A percentile compares a stretch with the other conserved stretches of the same genome.
phyloP scores from a whole-genome alignment of 352 stramenopile genomes.

The Nothophytophthora sp. region DNA sequence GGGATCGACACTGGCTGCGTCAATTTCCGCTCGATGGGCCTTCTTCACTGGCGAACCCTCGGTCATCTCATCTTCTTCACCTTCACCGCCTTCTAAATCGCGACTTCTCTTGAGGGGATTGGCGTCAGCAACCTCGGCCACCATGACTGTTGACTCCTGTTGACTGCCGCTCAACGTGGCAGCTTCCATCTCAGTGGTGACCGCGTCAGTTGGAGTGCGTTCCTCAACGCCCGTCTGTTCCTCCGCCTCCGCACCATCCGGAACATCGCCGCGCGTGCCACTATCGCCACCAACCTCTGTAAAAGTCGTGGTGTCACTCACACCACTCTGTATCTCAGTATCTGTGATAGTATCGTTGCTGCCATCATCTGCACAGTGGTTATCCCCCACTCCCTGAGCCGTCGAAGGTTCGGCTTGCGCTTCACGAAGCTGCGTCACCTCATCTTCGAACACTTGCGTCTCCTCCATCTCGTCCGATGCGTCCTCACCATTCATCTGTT shows the following conservation, averaged over 20 bases:
- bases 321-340: background rate
- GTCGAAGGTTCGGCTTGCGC: constrained; percentile 4
- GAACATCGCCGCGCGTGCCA: background rate
- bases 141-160: background rate
- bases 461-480: constrained; percentile 16
- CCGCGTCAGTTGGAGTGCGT: constrained; percentile 2
- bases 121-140: background rate
- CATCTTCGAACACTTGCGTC: constrained; percentile 25
- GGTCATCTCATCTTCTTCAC: constrained; percentile 11
- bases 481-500: constrained; percentile 8
- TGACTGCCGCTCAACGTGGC: constrained; percentile 11
- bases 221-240: background rate
- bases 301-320: no score
- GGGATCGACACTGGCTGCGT: constrained; percentile 1
- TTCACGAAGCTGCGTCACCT: background rate
- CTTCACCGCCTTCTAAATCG: background rate
- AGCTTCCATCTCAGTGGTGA: constrained; percentile 10
- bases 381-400: constrained; percentile 4
- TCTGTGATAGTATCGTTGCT: background rate
- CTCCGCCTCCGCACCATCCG: constrained; percentile 1
- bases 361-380: constrained; percentile 3
- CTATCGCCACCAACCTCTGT: no score
- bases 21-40: constrained; percentile 13
- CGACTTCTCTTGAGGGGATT: constrained; percentile 27
- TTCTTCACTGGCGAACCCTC: constrained; percentile 27